Evolutionary conservation across 2,329 filamentous ascomycete genomes (phyloP), one percentile per base, ranked within the genome.

Genomic region (Fusarium sp.): DNA sequence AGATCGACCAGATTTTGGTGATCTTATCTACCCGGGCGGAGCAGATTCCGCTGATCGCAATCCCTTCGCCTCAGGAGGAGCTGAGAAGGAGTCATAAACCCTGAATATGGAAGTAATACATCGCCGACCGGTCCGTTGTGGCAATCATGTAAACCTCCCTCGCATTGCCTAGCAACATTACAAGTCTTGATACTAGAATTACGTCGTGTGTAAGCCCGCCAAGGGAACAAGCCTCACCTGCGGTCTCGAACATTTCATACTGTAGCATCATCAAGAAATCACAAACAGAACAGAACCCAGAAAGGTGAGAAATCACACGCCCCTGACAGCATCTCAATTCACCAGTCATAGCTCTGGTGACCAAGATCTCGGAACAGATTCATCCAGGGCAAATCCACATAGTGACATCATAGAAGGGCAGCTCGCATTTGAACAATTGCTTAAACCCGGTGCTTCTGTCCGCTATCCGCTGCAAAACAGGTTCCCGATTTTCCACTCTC

Each of bases 361-460:
- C 67, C 67, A 44, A 70, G 50, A 70, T 70, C 68, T 64, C 63
- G 67, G 65, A 56, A 54, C 66, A 42, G 59, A 70, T 62, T 15
- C 24, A 35, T 63, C 20, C 56, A 60, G 48, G 49, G 49, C 61
- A 18, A 37, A 20, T n/a, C 8, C 18, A 24, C 39, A 31, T 37
- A 35, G 38, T 69, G 67, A 69, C 63, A 70, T 69, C 67, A 69
- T 69, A 26, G 66, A 61, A 59, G 53, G 52, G 59, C 38, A 48
- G 26, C 20, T 39, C n/a, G 18, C 33, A n/a, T n/a, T 5, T 4
- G 35, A 53, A 37, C 37, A 26, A 38, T 16, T 33, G 26, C 16
- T 65, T 60, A 43, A 59, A 28, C 53, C 60, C 62, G 52, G 35
- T 24, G n/a, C 16, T 31, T 47, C 18, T 21, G 18, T 23, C 15